A percentile compares a stretch with the other conserved stretches of the same genome.
These are phyloP conservation scores for Cyclaneusma minus DNA, from an alignment of 2,329 filamentous ascomycete genomes.

Conservation along the genomic window DNA sequence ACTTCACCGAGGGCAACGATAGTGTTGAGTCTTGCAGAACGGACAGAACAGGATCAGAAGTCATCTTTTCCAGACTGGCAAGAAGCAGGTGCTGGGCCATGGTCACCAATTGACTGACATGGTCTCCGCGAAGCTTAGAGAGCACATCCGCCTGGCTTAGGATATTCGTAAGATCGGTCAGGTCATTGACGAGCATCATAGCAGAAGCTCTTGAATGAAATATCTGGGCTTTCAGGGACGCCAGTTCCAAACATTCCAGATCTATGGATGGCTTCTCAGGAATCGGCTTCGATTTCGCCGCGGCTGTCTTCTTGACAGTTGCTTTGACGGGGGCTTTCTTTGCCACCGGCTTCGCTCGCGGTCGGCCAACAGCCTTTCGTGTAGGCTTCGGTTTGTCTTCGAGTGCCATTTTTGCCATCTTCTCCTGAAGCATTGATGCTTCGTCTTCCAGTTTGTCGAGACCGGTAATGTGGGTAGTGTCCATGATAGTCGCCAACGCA, in stretches of 20 bases:
- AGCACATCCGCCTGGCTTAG: conserved; percentile 34
- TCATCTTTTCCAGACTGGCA: conserved; percentile 57
- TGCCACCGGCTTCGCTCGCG: conserved; percentile 11
- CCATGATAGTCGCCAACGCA: conserved; percentile 24
- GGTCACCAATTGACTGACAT: conserved; percentile 37
- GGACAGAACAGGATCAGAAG: conserved; percentile 70
- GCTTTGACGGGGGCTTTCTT: conserved; percentile 14
- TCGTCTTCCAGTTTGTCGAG: conserved; percentile 9
- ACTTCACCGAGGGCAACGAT: conserved; percentile 56
- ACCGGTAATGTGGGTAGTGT: conserved; percentile 20
- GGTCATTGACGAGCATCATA: conserved; percentile 28
- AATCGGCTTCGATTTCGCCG: conserved; percentile 4
- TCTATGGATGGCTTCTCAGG: conserved; percentile 6
- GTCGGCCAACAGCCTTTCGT: conserved; percentile 9
- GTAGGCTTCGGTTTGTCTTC: conserved; percentile 20
- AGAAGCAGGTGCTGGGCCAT: conserved; percentile 53
- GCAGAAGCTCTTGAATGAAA: conserved; percentile 33
- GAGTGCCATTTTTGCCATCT: conserved; percentile 14
- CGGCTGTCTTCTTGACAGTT: conserved; percentile 9
- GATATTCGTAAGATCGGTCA: too few species aligned
- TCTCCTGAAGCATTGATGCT: conserved; percentile 8
- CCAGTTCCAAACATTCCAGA: conserved; percentile 19
- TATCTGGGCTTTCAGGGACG: conserved; percentile 30
- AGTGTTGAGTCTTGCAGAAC: conserved; percentile 87
- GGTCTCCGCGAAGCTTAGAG: conserved; percentile 23